Evolutionary conservation across 2,329 filamentous ascomycete genomes (phyloP), one percentile per base, ranked within the genome.

Genomic region (Metarhizium robertsii): DNA sequence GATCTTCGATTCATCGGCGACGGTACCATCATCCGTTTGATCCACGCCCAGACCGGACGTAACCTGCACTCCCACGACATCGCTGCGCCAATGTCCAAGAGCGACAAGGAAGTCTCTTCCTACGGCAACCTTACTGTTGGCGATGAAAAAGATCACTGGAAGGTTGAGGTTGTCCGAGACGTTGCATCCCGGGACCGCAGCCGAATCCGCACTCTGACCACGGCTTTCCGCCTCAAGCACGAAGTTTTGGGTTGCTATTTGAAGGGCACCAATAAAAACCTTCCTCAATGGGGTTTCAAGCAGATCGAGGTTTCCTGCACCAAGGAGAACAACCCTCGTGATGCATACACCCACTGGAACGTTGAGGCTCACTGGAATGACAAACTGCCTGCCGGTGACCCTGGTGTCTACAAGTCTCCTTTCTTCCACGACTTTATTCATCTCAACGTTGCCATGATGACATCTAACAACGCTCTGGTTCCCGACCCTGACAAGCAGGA

Each of bases 401-500:
- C 94, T 54, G 90, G 88, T 65, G 86, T 89, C 55, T 99, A 96
- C 78, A 95, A 89, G 75, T 97, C 92, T 40, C 94, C 95, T 2
- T 99, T 99, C 80, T 79, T 96, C 67, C 92, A 95, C 69, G 94
- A 99, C 72, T 99, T 99, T 66, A 86, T 99, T 60, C 94, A 99
- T 71, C 78, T 97, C 59, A 99, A 99, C 69, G 94, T 99, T 59
- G 94, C 94, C 60, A 99, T 99, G 94, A 96, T 97, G 92, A 99
- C 94, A 3, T 97, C 94, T 43, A 99, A 99, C 80, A 99, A 99
- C 68, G 94, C 94, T 29, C 84, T 99, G 49, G 90, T 99, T 20
- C 94, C 94, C 4, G 94, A 99, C 67, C 92, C 94, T 4, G 94
- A 99, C 71, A 99, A 99, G 81, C 94, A 99, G 72, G 94, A 99